phyloP scores from a whole-genome alignment of 2,329 filamentous ascomycete genomes.

The Fusarium sp. region DNA sequence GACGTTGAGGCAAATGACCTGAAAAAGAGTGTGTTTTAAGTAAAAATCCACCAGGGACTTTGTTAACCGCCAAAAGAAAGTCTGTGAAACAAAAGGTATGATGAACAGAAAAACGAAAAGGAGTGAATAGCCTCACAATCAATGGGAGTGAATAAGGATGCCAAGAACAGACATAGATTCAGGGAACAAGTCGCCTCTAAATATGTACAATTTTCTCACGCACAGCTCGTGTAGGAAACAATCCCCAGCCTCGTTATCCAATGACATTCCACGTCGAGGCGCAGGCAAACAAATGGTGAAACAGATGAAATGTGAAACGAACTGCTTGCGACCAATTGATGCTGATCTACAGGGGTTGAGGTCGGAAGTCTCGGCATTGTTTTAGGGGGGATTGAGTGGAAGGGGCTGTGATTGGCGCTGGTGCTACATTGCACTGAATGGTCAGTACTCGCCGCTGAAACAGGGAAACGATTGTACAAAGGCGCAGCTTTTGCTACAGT shows the following conservation, averaged over 20 bases:
- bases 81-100: not conserved
- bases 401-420: not conserved
- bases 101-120: not conserved
- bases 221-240: too few relatives aligned
- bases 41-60: slow-evolving; percentile 20
- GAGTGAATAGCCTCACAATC: not conserved
- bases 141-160: not conserved
- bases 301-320: slow-evolving; percentile 10
- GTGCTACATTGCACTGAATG: fast-evolving
- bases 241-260: not conserved
- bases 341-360: not conserved
- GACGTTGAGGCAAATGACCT: not conserved
- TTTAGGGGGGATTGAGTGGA: not conserved
- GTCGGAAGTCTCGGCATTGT: slow-evolving; percentile 6
- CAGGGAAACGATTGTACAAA: not conserved
- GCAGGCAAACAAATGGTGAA: slow-evolving; percentile 5
- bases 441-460: not conserved
- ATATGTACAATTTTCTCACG: too few relatives aligned
- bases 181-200: not conserved
- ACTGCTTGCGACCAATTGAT: slow-evolving; percentile 7
- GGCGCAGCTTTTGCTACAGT: not conserved
- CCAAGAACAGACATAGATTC: not conserved
- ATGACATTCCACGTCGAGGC: slow-evolving; percentile 9
- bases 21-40: not conserved
- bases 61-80: not conserved